Evolutionary conservation across 768 basidiomycete genomes (phyloP).

Genomic region (Mycena albidolilacea): DNA sequence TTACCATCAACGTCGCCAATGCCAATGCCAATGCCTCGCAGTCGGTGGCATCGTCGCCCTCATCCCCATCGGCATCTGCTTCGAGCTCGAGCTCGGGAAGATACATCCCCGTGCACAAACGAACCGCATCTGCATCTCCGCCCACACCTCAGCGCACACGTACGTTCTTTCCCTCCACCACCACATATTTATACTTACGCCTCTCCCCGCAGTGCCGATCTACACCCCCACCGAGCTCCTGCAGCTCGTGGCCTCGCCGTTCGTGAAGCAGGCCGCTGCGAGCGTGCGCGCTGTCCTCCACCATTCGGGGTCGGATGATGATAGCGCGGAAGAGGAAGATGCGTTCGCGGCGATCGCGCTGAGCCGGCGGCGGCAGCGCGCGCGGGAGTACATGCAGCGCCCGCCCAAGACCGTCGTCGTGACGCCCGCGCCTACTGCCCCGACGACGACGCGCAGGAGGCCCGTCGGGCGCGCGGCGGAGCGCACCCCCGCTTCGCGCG

Average conservation of each 20-base stretch:
- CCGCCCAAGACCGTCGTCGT: neutral
- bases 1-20: no score
- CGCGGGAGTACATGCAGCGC: conserved; percentile 28
- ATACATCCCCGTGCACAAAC: conserved; percentile 35
- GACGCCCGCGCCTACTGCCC: neutral
- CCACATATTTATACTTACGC: neutral
- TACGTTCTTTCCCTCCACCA: conserved; percentile 6
- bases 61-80: neutral
- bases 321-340: conserved; percentile 9
- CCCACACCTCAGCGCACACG: conserved; percentile 13
- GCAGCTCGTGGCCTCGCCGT: conserved; percentile 28
- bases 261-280: neutral
- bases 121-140: neutral
- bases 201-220: conserved; percentile 17
- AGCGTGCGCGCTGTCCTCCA: conserved; percentile 10
- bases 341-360: conserved; percentile 19
- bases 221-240: conserved; percentile 29
- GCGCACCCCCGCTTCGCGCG: conserved; percentile 8
- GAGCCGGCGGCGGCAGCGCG: conserved; percentile 16
- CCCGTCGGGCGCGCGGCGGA: conserved; percentile 22
- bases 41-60: neutral
- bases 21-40: neutral
- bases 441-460: neutral
- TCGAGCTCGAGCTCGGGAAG: conserved; percentile 20
- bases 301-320: no score